These are phyloP conservation scores for Encephalitozoon cuniculi DNA, from an alignment of 371 early-diverging fungal species.

Conservation along the genomic window DNA sequence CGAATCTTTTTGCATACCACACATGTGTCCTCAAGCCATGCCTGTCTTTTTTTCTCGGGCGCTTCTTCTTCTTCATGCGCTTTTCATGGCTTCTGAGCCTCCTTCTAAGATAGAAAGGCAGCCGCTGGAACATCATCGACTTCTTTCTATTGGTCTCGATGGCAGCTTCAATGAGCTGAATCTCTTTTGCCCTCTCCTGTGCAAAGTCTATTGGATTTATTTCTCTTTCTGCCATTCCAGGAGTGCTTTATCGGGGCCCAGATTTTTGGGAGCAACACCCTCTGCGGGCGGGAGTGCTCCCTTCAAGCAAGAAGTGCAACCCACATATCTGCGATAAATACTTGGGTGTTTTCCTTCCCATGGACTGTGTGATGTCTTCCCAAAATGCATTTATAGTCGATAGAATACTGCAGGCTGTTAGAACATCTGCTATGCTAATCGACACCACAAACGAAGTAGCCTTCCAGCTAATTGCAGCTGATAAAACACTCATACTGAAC, in stretches of 20 bases:
- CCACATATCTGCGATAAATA: neutral
- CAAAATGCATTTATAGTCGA: conserved; percentile 15
- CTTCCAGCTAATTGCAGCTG: conserved; percentile 1
- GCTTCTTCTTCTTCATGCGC: neutral
- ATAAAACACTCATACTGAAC: neutral
- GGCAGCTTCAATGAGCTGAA: conserved; percentile 42
- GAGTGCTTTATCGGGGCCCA: neutral
- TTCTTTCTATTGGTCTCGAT: conserved; percentile 37
- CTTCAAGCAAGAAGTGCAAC: too few species aligned
- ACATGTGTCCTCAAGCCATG: conserved; percentile 44
- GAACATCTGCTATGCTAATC: neutral
- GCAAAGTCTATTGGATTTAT: conserved; percentile 46
- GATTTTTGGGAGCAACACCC: neutral
- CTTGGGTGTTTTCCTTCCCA: neutral
- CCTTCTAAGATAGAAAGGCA: conserved; percentile 53
- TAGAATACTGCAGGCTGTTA: neutral
- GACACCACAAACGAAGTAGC: neutral
- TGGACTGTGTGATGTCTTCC: conserved; percentile 24
- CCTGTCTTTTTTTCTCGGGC: conserved; percentile 18
- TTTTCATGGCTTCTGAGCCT: conserved; percentile 38
- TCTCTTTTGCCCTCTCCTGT: conserved; percentile 47
- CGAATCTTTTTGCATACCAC: conserved; percentile 57
- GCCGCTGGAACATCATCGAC: conserved; percentile 47
- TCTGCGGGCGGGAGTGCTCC: too few species aligned
- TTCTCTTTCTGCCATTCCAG: conserved; percentile 6